Evolutionary conservation across 2,329 filamentous ascomycete species (phyloP), one percentile per base, ranked within the genome.

Genomic region (Lachnellula occidentalis): DNA sequence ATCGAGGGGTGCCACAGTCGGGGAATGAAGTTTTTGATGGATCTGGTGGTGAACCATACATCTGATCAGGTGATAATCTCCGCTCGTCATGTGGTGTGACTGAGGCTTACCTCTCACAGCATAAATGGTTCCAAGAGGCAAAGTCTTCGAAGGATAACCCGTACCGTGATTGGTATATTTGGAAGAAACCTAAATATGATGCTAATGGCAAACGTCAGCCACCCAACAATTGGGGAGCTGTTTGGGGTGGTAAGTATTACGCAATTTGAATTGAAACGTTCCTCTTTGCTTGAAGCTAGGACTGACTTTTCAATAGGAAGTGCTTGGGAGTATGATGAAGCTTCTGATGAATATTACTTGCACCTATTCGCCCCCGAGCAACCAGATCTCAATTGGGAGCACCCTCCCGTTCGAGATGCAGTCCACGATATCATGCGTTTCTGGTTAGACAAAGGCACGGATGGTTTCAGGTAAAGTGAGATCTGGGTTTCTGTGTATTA

Each of bases 351-450:
- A 56, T 82, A 81, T 57, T 82, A 81, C 54, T 69, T 82, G 1
- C 77, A 79, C 59, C 74, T 91, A 1, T 92, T 88, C 66, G 80
- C 81, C 1, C 75, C 79, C 0, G 81, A 86, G 47, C 88, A 91
- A 66, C 88, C 88, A 0, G 88, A 92, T 61, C 74, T 92, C 17
- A 91, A 91, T 66, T 91, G 87, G 87, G 85, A 89, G 53, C 85
- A 86, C 48, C 75, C 77, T 0, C 78, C 80, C 2, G 83, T 86
- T 7, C 79, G 86, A 6, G 74, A 82, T 50, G 87, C 83, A 0
- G 84, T 90, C 1, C 86, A 89, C 63, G 75, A 83, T 5, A 81
- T 86, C 5, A 85, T 90, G 78, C 74, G 76, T 0, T 91, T 90
- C 67, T 91, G 88, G 88, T 76, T 91, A 0, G 76, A 89, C 52